A percentile compares a stretch with the other conserved stretches of the same genome.
phyloP scores from a whole-genome alignment of 441 rosid species.

The Biscutella laevigata region DNA sequence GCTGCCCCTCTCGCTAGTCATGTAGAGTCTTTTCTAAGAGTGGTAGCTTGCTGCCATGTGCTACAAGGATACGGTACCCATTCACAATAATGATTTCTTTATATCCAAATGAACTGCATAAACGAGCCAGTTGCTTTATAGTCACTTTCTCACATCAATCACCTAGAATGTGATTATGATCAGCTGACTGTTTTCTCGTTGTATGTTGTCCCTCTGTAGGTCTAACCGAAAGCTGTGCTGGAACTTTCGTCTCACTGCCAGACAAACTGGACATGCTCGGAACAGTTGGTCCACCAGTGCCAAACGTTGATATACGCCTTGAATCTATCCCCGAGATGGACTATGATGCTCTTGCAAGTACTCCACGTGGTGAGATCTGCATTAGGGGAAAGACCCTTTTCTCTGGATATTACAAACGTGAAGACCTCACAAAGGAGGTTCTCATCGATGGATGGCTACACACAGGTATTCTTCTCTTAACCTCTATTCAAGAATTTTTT shows the following conservation, averaged over 20 bases:
- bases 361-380: constrained; percentile 84
- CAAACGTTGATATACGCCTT: constrained; percentile 78
- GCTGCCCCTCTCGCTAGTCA: constrained; percentile 86
- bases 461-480: constrained; percentile 44
- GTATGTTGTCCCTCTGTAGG: constrained; percentile 36
- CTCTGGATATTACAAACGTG: constrained; percentile 84
- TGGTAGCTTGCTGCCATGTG: constrained; percentile 87
- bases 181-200: background rate
- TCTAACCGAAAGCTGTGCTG: constrained; percentile 91
- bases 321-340: constrained; percentile 94
- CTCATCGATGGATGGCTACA: constrained; percentile 90
- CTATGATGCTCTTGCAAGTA: constrained; percentile 70
- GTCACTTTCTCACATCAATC: background rate
- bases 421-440: constrained; percentile 84
- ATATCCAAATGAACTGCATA: background rate
- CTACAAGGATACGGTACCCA: constrained; percentile 90
- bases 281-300: constrained; percentile 90
- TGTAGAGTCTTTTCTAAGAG: constrained; percentile 79
- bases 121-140: background rate
- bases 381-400: constrained; percentile 62
- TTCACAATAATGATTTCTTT: background rate
- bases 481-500: background rate
- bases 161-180: background rate
- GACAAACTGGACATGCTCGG: constrained; percentile 69
- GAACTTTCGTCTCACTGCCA: constrained; percentile 82